Base-by-base conservation (phyloP, 805 yeast species). In the Saturnispora zaruensis region DNA sequence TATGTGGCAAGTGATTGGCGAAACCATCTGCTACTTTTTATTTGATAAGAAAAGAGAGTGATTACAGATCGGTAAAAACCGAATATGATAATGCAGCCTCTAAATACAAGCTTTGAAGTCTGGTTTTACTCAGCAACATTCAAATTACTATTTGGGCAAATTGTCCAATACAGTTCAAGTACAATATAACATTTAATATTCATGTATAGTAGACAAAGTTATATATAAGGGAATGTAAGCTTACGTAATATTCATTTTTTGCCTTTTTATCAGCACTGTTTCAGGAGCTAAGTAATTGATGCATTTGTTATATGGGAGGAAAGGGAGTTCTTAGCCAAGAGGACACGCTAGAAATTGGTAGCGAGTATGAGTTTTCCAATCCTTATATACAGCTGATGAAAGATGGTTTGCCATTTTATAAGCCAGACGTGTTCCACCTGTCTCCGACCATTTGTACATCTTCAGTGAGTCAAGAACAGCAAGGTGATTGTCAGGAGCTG, bases 1-100 rank as follows among this genome's bases (percentile, higher is more conserved):
- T 8, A 90, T 78, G 64, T 90, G 98, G 68, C 97, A 90, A 3
- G 96, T 89, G 37, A 89, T 78, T 41, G 91, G 91, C 5, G 68
- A 57, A 14, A 49, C 46, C 51, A 49, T 48, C 9, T 7, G 14
- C 14, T 18, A 36, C 11, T 18, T 34, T 18, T 6, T 36, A 20
- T 32, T 28, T 38, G 18, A 5, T 16, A 41, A 16, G 30, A 30
- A 13, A 9, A 45, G 20, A 18, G 21, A n/a, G 36, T 20, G 11
- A 26, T 33, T 23, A n/a, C 18, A 32, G 25, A 25, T 41, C 49
- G 49, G 49, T 13, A 6, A 46, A 24, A 26, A 13, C 49, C 49
- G 49, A n/a, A 33, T 23, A 8, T 13, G 23, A 18, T 9, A 18
- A 18, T 14, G 13, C 16, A 2, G 2, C 14, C 24, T 20, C 2